phyloP scores from a whole-genome alignment of 2,329 filamentous ascomycete genomes.

The Dryadomyces quercivorus region DNA sequence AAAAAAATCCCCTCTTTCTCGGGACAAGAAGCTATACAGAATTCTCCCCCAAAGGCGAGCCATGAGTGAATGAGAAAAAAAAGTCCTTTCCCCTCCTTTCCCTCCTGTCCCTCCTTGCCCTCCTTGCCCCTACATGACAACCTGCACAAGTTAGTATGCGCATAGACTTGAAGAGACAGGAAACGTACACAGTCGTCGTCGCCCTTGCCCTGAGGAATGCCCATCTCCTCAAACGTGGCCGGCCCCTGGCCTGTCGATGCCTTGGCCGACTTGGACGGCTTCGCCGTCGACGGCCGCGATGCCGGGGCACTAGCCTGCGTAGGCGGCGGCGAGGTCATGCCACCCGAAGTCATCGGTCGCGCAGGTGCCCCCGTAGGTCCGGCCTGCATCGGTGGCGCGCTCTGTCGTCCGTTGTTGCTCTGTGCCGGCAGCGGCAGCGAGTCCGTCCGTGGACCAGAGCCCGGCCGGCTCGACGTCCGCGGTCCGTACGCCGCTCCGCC shows the following conservation, averaged over 20 bases:
- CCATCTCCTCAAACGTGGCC: constrained; percentile 97
- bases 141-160: neutral
- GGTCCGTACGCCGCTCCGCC: constrained; percentile 26
- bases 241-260: constrained; percentile 51
- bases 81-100: neutral
- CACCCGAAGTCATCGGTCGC: neutral
- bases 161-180: neutral
- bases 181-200: constrained; percentile 78
- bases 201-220: constrained; percentile 70
- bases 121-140: neutral
- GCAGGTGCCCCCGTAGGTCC: neutral
- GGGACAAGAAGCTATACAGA: no score
- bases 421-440: constrained; percentile 11
- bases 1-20: neutral
- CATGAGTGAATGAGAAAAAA: neutral
- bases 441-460: constrained; percentile 17
- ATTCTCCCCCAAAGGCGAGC: neutral
- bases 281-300: neutral
- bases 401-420: constrained; percentile 20
- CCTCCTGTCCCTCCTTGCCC: no score
- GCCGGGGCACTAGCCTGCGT: neutral
- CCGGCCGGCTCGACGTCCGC: constrained; percentile 21
- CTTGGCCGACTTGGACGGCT: constrained; percentile 14
- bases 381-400: constrained; percentile 21
- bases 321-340: neutral